Evolutionary conservation across 495 filamentous ascomycete genomes (phyloP).

Genomic region (Penicillium antarcticum): DNA sequence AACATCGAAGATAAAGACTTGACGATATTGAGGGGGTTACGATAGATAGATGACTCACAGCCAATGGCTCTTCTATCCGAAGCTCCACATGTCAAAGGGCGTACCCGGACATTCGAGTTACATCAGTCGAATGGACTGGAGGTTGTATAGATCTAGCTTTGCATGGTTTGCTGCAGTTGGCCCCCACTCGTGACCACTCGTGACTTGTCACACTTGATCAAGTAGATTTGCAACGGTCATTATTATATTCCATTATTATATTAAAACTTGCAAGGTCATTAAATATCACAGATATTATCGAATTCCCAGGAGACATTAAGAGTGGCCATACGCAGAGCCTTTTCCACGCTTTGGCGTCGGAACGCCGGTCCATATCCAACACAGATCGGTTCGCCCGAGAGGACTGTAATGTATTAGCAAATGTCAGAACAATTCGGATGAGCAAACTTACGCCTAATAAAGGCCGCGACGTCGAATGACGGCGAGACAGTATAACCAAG

Average conservation of each 20-base stretch:
- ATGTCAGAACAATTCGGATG: neutral
- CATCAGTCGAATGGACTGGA: too few species aligned
- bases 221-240: neutral
- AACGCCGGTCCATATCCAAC: constrained; percentile 30
- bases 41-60: neutral
- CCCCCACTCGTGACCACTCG: too few species aligned
- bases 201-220: too few species aligned
- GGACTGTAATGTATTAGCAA: constrained; percentile 17
- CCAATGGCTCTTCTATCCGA: constrained; percentile 1
- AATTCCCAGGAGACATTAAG: constrained; percentile 17
- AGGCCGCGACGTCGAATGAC: constrained; percentile 18
- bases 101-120: neutral
- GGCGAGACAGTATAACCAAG: constrained; percentile 1
- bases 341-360: constrained; percentile 24
- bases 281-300: neutral
- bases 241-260: neutral
- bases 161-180: too few species aligned
- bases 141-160: too few species aligned
- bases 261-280: neutral
- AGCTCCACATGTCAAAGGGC: constrained; percentile 7
- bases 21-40: neutral
- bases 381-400: constrained; percentile 21
- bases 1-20: too few species aligned
- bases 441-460: constrained; percentile 23
- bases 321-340: constrained; percentile 22